phyloP scores from a whole-genome alignment of 805 yeast species.

The Diddensiella santjacobensis region DNA sequence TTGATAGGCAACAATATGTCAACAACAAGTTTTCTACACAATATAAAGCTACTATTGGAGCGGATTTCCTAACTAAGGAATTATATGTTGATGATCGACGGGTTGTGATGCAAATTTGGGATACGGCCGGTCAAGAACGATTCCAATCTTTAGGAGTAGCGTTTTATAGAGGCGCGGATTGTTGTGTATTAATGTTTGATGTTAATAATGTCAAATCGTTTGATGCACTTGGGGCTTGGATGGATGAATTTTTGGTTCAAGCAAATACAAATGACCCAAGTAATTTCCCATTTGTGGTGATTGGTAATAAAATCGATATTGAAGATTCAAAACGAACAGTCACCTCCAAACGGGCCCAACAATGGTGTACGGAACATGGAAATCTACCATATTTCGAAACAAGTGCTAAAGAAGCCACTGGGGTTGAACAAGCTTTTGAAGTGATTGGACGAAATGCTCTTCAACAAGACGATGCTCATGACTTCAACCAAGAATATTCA shows the following conservation, averaged over 20 bases:
- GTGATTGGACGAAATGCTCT: slow-evolving; percentile 93
- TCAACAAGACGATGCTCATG: slow-evolving; percentile 91
- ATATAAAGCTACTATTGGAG: slow-evolving; percentile 97
- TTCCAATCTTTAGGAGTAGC: slow-evolving; percentile 97
- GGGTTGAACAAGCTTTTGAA: slow-evolving; percentile 93
- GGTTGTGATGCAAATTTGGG: slow-evolving; percentile 85
- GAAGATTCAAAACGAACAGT: slow-evolving; percentile 85
- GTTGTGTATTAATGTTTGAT: slow-evolving; percentile 93
- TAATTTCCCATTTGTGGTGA: slow-evolving; percentile 89
- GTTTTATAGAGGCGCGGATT: slow-evolving; percentile 95
- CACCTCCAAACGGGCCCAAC: slow-evolving; percentile 56
- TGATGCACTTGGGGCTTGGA: slow-evolving; percentile 85
- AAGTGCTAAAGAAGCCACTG: slow-evolving; percentile 95
- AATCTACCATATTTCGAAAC: slow-evolving; percentile 93
- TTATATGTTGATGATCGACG: slow-evolving; percentile 77
- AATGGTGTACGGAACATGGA: slow-evolving; percentile 59
- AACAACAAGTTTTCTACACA: slow-evolving; percentile 92
- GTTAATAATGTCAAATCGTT: slow-evolving; percentile 93
- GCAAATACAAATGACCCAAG: slow-evolving; percentile 92
- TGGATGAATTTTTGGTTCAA: slow-evolving; percentile 91
- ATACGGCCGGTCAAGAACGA: slow-evolving; percentile 98
- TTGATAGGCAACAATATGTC: slow-evolving; percentile 72
- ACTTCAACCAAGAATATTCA: slow-evolving; percentile 87
- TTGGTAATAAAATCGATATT: slow-evolving; percentile 93
- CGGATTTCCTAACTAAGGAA: slow-evolving; percentile 92